Evolutionary conservation across 495 filamentous ascomycete genomes (phyloP).

Genomic region (Xylaria longipes): DNA sequence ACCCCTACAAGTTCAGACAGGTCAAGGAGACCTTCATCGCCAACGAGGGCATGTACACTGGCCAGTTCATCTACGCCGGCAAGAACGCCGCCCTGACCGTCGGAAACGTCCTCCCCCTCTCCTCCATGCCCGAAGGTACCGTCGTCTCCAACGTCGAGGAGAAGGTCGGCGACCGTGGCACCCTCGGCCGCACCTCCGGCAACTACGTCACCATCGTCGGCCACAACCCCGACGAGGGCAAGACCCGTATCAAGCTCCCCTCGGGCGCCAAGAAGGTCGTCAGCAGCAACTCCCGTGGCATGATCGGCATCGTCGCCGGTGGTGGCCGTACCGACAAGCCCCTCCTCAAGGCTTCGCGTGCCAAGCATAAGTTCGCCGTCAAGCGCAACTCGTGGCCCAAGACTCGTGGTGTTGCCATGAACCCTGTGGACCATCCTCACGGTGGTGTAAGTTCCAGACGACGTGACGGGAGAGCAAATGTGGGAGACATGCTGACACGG

Average conservation of each 20-base stretch:
- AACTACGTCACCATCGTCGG: constrained; percentile 99
- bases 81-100: constrained; percentile 96
- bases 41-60: constrained; percentile 99
- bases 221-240: constrained; percentile 98
- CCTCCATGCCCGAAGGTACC: constrained; percentile 96
- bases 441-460: constrained; percentile 65
- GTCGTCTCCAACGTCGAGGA: constrained; percentile 99
- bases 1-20: constrained; percentile 89
- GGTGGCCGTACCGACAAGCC: constrained; percentile 99
- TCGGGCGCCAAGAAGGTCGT: constrained; percentile 99
- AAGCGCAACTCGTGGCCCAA: constrained; percentile 99
- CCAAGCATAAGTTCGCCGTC: constrained; percentile 99
- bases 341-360: constrained; percentile 96
- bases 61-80: constrained; percentile 99
- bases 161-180: constrained; percentile 96
- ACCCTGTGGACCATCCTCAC: constrained; percentile 99
- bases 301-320: constrained; percentile 99
- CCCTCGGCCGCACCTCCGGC: constrained; percentile 93
- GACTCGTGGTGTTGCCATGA: constrained; percentile 99
- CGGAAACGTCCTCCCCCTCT: constrained; percentile 94
- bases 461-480: not conserved
- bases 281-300: constrained; percentile 87
- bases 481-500: constrained; percentile 41
- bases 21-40: constrained; percentile 97
- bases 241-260: constrained; percentile 99